phyloP scores from a whole-genome alignment of 2,329 filamentous ascomycete species.

The Neofusicoccum umdonicola region DNA sequence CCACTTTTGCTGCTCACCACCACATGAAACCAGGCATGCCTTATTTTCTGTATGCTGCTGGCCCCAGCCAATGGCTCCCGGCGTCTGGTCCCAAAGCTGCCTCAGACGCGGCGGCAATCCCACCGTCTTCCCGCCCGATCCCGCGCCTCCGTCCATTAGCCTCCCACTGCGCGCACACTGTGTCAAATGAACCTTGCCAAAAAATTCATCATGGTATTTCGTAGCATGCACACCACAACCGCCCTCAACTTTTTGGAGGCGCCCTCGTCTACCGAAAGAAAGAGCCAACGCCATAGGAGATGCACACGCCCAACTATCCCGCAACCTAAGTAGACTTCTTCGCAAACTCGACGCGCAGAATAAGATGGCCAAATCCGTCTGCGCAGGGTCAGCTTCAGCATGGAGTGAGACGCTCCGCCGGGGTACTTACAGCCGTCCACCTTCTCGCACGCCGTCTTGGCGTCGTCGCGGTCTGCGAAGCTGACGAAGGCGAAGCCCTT shows the following conservation, averaged over 20 bases:
- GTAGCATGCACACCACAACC: constrained; percentile 12
- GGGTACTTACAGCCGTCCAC: constrained; percentile 73
- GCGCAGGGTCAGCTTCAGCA: not conserved
- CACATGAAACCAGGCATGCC: not conserved
- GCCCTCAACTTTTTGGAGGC: constrained; percentile 10
- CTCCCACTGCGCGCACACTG: not conserved
- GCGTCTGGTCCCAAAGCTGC: not conserved
- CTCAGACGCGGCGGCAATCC: not conserved
- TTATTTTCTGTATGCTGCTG: not conserved
- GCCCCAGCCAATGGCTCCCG: too few relatives aligned
- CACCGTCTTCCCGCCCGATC: not conserved
- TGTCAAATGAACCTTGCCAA: constrained; percentile 4
- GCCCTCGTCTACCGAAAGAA: constrained; percentile 15
- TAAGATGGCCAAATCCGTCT: constrained; percentile 78
- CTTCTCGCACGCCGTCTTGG: constrained; percentile 89
- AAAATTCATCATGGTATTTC: constrained; percentile 13
- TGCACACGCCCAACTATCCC: constrained; percentile 8
- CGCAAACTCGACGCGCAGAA: constrained; percentile 82
- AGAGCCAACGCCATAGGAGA: constrained; percentile 17
- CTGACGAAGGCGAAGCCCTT: constrained; percentile 99
- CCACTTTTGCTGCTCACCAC: constrained; percentile 6
- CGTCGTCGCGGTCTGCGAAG: constrained; percentile 86
- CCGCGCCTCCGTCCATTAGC: not conserved
- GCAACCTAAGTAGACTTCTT: constrained; percentile 54
- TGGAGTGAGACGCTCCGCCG: not conserved